A percentile compares a stretch with the other conserved stretches of the same genome.
phyloP scores from a whole-genome alignment of 768 basidiomycete species.

The Lentinula boryana region DNA sequence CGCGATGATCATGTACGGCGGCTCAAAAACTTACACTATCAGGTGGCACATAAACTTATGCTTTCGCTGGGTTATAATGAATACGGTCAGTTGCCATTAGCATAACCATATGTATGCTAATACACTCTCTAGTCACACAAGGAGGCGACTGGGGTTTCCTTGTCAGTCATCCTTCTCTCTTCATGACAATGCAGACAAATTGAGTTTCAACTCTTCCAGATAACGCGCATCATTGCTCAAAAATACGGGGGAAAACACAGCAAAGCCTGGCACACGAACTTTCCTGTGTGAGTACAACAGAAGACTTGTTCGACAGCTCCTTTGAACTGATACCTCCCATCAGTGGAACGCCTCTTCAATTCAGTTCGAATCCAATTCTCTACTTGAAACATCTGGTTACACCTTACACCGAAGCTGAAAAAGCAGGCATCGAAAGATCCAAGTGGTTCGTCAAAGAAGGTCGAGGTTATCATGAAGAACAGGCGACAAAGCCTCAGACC shows the following conservation, averaged over 20 bases:
- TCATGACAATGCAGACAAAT: too few relatives aligned
- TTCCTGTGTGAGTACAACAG: conserved; percentile 16
- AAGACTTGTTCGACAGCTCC: neutral
- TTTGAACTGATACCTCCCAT: neutral
- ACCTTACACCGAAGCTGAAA: conserved; percentile 20
- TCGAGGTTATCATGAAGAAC: conserved; percentile 20
- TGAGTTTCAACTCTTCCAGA: neutral
- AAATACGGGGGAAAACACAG: conserved; percentile 20
- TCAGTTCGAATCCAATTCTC: neutral
- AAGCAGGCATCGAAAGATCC: conserved; percentile 21
- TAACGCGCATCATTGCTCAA: conserved; percentile 15
- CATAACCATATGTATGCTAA: neutral
- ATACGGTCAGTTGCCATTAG: conserved; percentile 18
- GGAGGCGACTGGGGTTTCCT: conserved; percentile 36
- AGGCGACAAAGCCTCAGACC: conserved; percentile 28
- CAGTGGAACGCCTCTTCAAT: neutral
- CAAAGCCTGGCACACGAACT: conserved; percentile 29
- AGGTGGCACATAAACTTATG: conserved; percentile 27
- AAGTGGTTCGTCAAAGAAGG: conserved; percentile 10
- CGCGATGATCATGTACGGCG: too few relatives aligned
- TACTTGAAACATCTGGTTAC: conserved; percentile 7
- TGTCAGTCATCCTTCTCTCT: conserved; percentile 16
- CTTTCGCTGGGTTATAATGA: conserved; percentile 25
- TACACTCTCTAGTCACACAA: conserved; percentile 22
- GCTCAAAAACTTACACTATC: neutral